These are phyloP conservation scores for Candida ortonii DNA, from an alignment of 805 yeast species.

Conservation along the genomic window DNA sequence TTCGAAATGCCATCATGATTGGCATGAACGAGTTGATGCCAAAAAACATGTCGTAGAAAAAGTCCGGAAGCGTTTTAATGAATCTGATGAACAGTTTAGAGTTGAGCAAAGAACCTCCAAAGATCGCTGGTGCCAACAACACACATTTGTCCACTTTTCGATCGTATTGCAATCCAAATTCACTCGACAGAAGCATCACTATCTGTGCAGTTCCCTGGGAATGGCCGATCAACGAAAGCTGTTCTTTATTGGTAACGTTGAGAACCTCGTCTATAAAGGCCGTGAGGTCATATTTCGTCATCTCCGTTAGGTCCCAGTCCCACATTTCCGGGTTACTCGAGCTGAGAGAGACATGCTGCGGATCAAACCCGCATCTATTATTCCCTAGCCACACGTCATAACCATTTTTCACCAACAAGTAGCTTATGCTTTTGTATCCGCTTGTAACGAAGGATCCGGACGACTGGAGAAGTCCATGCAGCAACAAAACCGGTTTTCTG, in stretches of 20 bases:
- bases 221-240: constrained; percentile 71
- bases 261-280: constrained; percentile 64
- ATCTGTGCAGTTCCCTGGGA: constrained; percentile 94
- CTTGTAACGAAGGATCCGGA: constrained; percentile 81
- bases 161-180: constrained; percentile 34
- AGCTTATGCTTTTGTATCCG: constrained; percentile 79
- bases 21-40: constrained; percentile 82
- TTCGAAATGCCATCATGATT: constrained; percentile 60
- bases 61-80: constrained; percentile 50
- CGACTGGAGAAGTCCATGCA: constrained; percentile 88
- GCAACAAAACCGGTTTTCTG: constrained; percentile 59
- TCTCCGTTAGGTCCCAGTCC: constrained; percentile 90
- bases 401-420: constrained; percentile 46
- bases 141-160: constrained; percentile 63
- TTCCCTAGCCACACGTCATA: constrained; percentile 92
- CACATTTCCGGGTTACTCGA: constrained; percentile 58
- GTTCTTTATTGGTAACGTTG: constrained; percentile 32
- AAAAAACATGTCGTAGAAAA: constrained; percentile 50
- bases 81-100: constrained; percentile 59
- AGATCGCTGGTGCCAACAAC: constrained; percentile 88
- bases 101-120: constrained; percentile 74
- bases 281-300: constrained; percentile 78
- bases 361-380: constrained; percentile 81
- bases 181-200: constrained; percentile 61
- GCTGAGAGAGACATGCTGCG: constrained; percentile 54